phyloP scores from a whole-genome alignment of 352 stramenopile species.

The Globisporangium rhizosaccharum region DNA sequence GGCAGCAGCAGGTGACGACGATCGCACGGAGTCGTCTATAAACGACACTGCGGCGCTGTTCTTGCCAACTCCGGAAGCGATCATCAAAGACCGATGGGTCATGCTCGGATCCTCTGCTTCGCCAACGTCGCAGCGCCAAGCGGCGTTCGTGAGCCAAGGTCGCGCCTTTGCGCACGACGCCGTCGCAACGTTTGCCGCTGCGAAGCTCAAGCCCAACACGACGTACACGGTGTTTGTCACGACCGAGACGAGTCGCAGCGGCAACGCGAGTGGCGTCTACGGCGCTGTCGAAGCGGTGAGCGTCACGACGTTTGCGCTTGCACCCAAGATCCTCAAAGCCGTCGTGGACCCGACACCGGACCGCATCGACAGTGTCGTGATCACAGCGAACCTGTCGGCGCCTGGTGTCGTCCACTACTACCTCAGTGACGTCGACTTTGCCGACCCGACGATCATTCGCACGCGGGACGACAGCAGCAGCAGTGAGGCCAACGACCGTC shows the following conservation, averaged over 20 bases:
- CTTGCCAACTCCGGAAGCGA: conserved; percentile 5
- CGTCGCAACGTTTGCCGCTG: conserved; percentile 15
- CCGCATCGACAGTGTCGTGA: conserved; percentile 44
- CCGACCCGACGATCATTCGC: conserved; percentile 56
- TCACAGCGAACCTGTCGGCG: conserved; percentile 58
- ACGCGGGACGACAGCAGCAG: not conserved
- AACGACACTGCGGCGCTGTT: not conserved
- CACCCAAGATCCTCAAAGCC: conserved; percentile 59
- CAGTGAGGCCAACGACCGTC: not conserved
- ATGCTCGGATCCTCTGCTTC: not conserved
- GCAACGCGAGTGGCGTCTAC: conserved; percentile 43
- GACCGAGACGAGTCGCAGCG: conserved; percentile 32
- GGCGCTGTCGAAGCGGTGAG: conserved; percentile 24
- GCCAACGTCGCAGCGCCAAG: conserved; percentile 1
- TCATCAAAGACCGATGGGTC: conserved; percentile 10
- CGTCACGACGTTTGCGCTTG: conserved; percentile 44
- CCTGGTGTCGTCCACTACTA: conserved; percentile 71
- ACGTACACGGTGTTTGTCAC: conserved; percentile 51
- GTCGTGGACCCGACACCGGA: conserved; percentile 32
- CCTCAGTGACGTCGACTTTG: conserved; percentile 69
- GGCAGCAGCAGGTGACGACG: not conserved
- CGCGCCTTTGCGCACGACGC: not conserved
- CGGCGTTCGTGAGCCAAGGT: conserved; percentile 5
- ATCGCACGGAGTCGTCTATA: not conserved
- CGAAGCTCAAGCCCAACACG: conserved; percentile 37